Evolutionary conservation across 1,139 yeast genomes (phyloP), one percentile per base, ranked within the genome.

Genomic region (Yamadazyma taylorii): DNA sequence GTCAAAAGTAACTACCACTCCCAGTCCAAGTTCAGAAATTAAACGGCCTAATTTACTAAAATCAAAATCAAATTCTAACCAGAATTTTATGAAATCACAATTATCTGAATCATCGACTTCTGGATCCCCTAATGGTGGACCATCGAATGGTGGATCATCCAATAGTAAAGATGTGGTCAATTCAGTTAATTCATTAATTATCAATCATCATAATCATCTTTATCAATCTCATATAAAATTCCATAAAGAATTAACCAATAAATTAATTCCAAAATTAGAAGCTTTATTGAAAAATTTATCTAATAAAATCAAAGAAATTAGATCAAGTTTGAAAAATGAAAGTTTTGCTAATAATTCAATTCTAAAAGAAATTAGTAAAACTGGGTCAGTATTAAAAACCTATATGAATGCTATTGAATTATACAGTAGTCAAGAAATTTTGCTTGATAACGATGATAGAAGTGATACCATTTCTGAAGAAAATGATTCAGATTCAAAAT

Each of bases 291-390:
- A 61, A 43, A 71, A 70, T 43, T 57, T 71, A 31, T 50, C 62
- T 16, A 43, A 50, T 40, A 71, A 71, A 42, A 71, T 71, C 47
- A 69, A 68, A 44, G 77, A 71, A 47, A 70, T 71, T 46, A 67
- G 53, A 46, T 53, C 66, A 2, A 60, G 70, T 28, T 57, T 71
- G 45, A 66, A 61, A 35, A 70, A 71, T 47, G 76, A 71, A 16
- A 59, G 73, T 2, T 71, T 71, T 51, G 66, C 72, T 19, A 70
- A 68, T 47, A 51, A 61, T 23, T 58, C 59, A 4, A 51, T 70
- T 26, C 50, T 61, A 13, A 66, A 56, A 35, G 76, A 71, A 43
- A 65, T 71, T 24, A 62, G 71, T 40, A 56, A 56, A 24, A 68
- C 75, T 2, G 77, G 77, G 3, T 52, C 59, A 33, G 48, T 60